Evolutionary conservation across 116 monocot species (phyloP), one percentile per base, ranked within the genome.

Genomic region (Phalaenopsis hybrid): DNA sequence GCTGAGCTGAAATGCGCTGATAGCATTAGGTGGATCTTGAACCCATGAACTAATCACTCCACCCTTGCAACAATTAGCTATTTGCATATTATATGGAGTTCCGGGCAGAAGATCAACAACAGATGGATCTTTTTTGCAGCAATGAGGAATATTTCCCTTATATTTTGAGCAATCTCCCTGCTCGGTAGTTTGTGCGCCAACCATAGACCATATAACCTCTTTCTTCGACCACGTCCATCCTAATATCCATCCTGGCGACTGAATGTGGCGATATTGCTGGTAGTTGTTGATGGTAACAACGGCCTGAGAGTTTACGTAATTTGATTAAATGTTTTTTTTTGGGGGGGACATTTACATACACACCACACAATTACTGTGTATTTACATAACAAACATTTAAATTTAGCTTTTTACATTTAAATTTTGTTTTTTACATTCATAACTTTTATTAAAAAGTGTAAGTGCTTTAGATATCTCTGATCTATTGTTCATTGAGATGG

Each of bases 31-130:
- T 2, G 92, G 91, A 80, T 95, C 95, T 74, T 95, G 95, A 79
- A 84, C 84, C 89, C 86, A 86, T n/a, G 95, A 92, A 70, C 79
- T 92, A 63, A 95, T 83, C 0, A 95, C 88, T 31, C 95, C 95
- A 15, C 95, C 95, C 82, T 92, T 95, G 88, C 92, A 95, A 82
- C 95, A 95, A 82, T 95, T 95, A 0, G 91, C 91, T 77, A 95
- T 87, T 78, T 92, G 92, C 89, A 87, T 85, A 83, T 95, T 95
- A 57, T 95, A 95, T 20, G 95, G 95, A 43, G 89, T 88, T 58
- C 92, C 95, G 1, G 95, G 95, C 23, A 92, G 81, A 44, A 94
- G 79, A 83, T 94, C 90, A 16, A 91, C 91, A 17, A 91, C 70
- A 0, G 88, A 83, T 0, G 94, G 91, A 78, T 89, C 83, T 44